Conservation (phyloP, 306 rosid species). For the Notholithocarpus densiflorus region DNA sequence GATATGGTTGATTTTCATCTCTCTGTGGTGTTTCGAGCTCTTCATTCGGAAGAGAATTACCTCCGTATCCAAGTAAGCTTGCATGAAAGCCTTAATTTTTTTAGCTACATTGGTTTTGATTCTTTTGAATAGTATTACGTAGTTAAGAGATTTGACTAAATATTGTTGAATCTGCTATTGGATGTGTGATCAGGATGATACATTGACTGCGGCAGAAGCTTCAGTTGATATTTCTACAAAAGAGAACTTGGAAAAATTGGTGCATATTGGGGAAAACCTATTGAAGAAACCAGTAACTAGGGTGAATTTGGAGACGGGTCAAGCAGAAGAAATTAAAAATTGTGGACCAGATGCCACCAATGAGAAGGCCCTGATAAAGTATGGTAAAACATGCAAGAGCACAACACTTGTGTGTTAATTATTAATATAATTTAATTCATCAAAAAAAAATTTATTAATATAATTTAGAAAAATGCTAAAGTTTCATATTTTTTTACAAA, state of each 20-base stretch:
- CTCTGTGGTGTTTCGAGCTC: constrained; percentile 27
- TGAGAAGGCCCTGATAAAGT: constrained; percentile 41
- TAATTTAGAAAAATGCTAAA: too few species aligned
- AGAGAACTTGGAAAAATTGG: constrained; percentile 28
- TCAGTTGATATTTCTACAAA: constrained; percentile 36
- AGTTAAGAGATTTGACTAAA: too few species aligned
- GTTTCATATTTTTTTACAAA: too few species aligned
- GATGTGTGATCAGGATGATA: constrained; percentile 33
- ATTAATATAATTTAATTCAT: too few species aligned
- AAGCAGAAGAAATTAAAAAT: background rate
- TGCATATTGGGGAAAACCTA: constrained; percentile 33
- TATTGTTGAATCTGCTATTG: too few species aligned
- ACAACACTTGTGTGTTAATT: background rate
- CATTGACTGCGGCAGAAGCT: constrained; percentile 22
- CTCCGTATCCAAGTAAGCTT: constrained; percentile 27
- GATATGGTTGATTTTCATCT: constrained; percentile 31
- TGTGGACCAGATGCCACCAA: constrained; percentile 22
- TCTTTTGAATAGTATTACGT: background rate
- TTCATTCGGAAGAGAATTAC: constrained; percentile 16
- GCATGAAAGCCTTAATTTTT: background rate
- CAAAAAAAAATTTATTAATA: too few species aligned
- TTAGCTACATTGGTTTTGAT: background rate
- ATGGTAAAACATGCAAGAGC: background rate
- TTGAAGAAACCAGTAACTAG: constrained; percentile 35
- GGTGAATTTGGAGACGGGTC: constrained; percentile 31